phyloP scores from a whole-genome alignment of 208 protist genomes.

The Blastocrithidia nonstop region DNA sequence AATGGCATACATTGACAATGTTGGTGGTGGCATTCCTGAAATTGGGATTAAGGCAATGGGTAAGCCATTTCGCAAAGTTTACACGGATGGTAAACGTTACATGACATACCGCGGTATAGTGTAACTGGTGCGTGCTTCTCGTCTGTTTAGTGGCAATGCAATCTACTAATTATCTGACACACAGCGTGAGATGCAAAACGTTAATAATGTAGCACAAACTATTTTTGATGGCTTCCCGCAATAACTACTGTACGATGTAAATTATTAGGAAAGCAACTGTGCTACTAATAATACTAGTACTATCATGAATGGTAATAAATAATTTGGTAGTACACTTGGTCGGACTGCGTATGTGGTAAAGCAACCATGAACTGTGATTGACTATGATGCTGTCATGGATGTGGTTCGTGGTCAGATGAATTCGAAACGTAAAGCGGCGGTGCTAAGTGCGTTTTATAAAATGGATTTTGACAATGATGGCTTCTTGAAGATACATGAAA shows the following conservation, averaged over 20 bases:
- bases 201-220: conserved; percentile 15
- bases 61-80: conserved; percentile 51
- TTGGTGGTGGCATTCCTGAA: conserved; percentile 72
- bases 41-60: conserved; percentile 86
- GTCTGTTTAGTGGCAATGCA: conserved; percentile 22
- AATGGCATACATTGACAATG: conserved; percentile 63
- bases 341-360: too few species aligned
- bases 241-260: conserved; percentile 11
- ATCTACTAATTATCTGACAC: conserved; percentile 17
- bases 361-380: conserved; percentile 17
- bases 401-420: conserved; percentile 77
- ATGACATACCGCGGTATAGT: conserved; percentile 54
- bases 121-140: conserved; percentile 53
- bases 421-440: conserved; percentile 55
- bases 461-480: conserved; percentile 79
- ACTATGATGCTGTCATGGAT: conserved; percentile 81
- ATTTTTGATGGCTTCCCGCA: conserved; percentile 65
- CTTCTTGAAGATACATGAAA: conserved; percentile 56
- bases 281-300: conserved; percentile 9
- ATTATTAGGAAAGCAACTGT: conserved; percentile 15
- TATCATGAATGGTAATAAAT: too few species aligned
- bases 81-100: conserved; percentile 64
- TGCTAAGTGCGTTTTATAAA: conserved; percentile 51
- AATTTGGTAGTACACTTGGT: too few species aligned
- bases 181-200: conserved; percentile 13